Evolutionary conservation across 2,329 filamentous ascomycete genomes (phyloP), one percentile per base, ranked within the genome.

Genomic region (Hypoxylon sp.): DNA sequence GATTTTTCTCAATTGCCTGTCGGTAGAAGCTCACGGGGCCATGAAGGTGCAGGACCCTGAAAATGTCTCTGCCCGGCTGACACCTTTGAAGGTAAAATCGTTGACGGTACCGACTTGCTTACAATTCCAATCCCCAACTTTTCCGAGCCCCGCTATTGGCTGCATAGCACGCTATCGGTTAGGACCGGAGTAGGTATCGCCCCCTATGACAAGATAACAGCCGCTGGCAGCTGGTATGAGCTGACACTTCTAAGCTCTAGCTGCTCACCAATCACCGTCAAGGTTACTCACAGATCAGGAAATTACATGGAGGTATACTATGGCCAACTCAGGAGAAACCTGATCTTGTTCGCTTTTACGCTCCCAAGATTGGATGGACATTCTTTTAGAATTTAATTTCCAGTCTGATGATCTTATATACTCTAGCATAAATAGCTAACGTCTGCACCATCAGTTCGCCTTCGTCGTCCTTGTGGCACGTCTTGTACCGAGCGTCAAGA

Each of bases 111-210:
- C 14, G 36, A 48, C n/a, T 59, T 60, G 65, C 63, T 68, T 63
- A 66, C 65, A 62, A 68, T 64, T 64, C 26, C n/a, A 49, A 57
- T 68, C 44, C 56, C 67, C 58, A 61, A 52, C 48, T 68, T 66
- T 68, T 69, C 38, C 3, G 22, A 14, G 52, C 8, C 49, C 65
- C 59, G 51, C 65, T 58, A 70, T 70, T 68, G 68, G 68, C 33
- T 58, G n/a, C 6, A 28, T 33, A 61, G 11, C 20, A 16, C 8
- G 38, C 11, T 2, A 38, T 65, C 65, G 65, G 65, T 57, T 70
- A 63, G 52, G 24, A 62, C 54, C 68, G 68, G 68, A 61, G 36
- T 33, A n/a, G 7, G 16, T 53, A 20, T 49, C 22, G 33, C 46
- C n/a, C 38, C 16, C 24, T 49, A 12, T 9, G 1, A n/a, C 16